Conservation (phyloP, 2,329 filamentous ascomycete genomes). For the Pseudogymnoascus sp. region DNA sequence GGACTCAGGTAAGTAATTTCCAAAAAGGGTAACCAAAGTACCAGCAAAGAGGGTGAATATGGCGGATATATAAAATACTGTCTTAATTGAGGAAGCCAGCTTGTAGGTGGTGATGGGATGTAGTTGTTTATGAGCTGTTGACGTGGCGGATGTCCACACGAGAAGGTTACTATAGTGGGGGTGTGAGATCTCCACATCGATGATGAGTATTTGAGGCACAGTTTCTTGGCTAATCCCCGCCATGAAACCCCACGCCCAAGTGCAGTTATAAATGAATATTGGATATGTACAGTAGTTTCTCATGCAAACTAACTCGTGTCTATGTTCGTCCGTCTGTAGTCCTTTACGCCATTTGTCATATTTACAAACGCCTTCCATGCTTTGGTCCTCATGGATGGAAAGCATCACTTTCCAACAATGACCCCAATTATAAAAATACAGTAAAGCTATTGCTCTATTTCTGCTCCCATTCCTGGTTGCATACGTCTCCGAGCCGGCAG, state of each 20-base stretch:
- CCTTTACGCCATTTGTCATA: conserved; percentile 3
- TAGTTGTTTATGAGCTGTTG: conserved; percentile 7
- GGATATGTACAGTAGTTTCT: neutral
- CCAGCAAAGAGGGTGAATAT: conserved; percentile 18
- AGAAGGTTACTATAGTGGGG: conserved; percentile 9
- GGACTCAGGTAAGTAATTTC: neutral
- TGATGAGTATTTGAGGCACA: conserved; percentile 6
- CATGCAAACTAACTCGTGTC: neutral
- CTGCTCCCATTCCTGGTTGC: neutral
- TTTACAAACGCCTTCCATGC: neutral
- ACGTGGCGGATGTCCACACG: neutral
- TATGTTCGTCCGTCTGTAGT: neutral
- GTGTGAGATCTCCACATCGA: conserved; percentile 7
- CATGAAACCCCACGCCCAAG: neutral
- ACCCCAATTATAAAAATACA: neutral
- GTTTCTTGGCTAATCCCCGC: neutral
- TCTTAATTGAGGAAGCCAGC: conserved; percentile 18
- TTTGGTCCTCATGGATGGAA: neutral
- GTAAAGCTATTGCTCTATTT: neutral
- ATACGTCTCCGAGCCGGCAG: neutral
- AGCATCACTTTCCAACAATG: neutral
- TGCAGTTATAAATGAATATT: neutral
- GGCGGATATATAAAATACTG: conserved; percentile 16
- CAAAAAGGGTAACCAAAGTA: conserved; percentile 17
- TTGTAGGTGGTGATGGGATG: conserved; percentile 15